Percentiles rank a stretch among this genome's conserved stretches.
These are phyloP conservation scores for Epichloe gansuensis DNA, from an alignment of 2,329 filamentous ascomycete genomes.

Conservation along the genomic window DNA sequence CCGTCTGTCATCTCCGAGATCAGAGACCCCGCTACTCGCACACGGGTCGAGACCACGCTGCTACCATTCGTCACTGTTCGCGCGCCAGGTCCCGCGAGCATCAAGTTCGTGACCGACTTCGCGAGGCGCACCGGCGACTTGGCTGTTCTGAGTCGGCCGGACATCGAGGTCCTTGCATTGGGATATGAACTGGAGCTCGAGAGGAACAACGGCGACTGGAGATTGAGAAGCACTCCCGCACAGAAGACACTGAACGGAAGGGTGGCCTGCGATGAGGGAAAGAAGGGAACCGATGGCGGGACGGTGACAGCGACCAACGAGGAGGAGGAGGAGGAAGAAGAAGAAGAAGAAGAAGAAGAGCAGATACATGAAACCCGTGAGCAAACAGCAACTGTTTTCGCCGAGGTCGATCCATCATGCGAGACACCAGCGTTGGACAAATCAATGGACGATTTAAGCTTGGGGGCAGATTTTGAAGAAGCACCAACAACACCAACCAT, in stretches of 20 bases:
- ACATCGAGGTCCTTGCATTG: slow-evolving; percentile 79
- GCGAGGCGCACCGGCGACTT: slow-evolving; percentile 82
- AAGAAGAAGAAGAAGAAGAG: not conserved
- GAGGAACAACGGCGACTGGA: slow-evolving; percentile 78
- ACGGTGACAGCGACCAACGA: slow-evolving; percentile 14
- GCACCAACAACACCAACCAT: not conserved
- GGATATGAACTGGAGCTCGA: slow-evolving; percentile 94
- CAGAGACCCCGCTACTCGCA: slow-evolving; percentile 67
- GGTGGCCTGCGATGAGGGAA: slow-evolving; percentile 12
- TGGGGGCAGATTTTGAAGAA: slow-evolving; percentile 7
- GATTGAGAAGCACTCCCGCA: slow-evolving; percentile 62
- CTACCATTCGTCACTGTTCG: slow-evolving; percentile 73
- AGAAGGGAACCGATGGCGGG: slow-evolving; percentile 20
- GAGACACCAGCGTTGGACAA: slow-evolving; percentile 8
- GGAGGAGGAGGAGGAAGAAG: slow-evolving; percentile 11
- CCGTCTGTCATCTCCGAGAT: slow-evolving; percentile 82
- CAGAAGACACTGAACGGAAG: slow-evolving; percentile 67
- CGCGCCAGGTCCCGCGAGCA: slow-evolving; percentile 59
- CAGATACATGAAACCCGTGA: not conserved
- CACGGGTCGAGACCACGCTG: slow-evolving; percentile 71
- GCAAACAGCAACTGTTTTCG: not conserved
- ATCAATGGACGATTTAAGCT: slow-evolving; percentile 12
- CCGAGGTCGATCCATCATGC: slow-evolving; percentile 12
- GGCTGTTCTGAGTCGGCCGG: slow-evolving; percentile 73
- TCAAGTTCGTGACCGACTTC: slow-evolving; percentile 73